These are phyloP conservation scores for Candida mesenterica DNA, from an alignment of 1,139 yeast genomes.

Conservation along the genomic window DNA sequence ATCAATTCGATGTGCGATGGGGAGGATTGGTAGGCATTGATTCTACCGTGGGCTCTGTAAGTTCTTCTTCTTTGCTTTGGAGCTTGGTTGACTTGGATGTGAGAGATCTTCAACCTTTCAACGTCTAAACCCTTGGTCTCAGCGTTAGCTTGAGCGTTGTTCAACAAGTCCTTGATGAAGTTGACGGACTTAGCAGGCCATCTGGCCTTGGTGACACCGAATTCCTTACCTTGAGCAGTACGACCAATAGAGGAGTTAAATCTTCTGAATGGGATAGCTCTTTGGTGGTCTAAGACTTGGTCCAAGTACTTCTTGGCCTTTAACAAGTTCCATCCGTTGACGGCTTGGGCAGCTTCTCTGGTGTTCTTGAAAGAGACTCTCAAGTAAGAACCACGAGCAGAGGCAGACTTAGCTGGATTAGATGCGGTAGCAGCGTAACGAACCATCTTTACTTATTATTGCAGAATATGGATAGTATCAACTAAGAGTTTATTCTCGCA, in stretches of 20 bases:
- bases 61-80: slow-evolving; percentile 99
- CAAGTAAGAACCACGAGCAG: slow-evolving; percentile 99
- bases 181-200: slow-evolving; percentile 99
- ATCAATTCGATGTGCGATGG: slow-evolving; percentile 99
- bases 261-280: slow-evolving; percentile 99
- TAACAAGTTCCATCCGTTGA: slow-evolving; percentile 95
- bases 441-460: slow-evolving; percentile 36
- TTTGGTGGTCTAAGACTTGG: slow-evolving; percentile 96
- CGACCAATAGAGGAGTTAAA: slow-evolving; percentile 96
- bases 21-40: slow-evolving; percentile 96
- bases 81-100: slow-evolving; percentile 99
- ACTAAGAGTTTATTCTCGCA: not conserved
- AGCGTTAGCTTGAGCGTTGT: slow-evolving; percentile 99
- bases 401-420: slow-evolving; percentile 99
- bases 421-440: slow-evolving; percentile 99
- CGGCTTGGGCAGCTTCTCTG: slow-evolving; percentile 98
- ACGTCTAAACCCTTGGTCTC: slow-evolving; percentile 98
- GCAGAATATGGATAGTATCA: slow-evolving; percentile 2
- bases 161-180: slow-evolving; percentile 90
- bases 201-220: slow-evolving; percentile 99
- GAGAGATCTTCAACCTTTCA: slow-evolving; percentile 89
- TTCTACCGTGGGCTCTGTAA: slow-evolving; percentile 99
- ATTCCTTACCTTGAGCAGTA: slow-evolving; percentile 99
- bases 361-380: slow-evolving; percentile 99
- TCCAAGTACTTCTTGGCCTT: slow-evolving; percentile 95